phyloP scores from a whole-genome alignment of 2,329 filamentous ascomycete genomes.

The Colletotrichum sp. region DNA sequence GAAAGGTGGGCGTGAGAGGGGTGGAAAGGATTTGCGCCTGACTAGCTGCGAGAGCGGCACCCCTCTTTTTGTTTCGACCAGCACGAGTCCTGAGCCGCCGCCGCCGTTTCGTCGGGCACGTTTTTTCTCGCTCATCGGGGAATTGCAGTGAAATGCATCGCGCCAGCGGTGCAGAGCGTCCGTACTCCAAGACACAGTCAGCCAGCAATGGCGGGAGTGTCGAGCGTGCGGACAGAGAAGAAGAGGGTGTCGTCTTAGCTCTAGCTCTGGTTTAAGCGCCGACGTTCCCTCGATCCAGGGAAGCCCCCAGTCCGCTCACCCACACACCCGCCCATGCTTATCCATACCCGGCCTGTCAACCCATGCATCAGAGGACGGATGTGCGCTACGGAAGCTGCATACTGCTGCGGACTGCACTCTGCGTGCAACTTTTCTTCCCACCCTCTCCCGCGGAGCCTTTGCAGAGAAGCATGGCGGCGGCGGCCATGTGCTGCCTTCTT shows the following conservation, averaged over 20 bases:
- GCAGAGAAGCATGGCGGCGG: background rate
- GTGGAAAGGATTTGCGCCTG: slow-evolving; percentile 11
- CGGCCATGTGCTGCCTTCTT: slow-evolving; percentile 11
- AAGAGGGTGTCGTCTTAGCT: slow-evolving; percentile 15
- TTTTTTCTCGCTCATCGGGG: background rate
- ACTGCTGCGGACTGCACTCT: background rate
- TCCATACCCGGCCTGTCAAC: slow-evolving; percentile 11
- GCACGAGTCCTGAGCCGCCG: background rate
- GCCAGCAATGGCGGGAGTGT: background rate
- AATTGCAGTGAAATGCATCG: slow-evolving; percentile 15
- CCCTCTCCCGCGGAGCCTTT: background rate
- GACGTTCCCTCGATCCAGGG: slow-evolving; percentile 14
- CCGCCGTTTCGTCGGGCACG: background rate
- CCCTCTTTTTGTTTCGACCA: background rate
- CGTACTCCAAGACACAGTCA: background rate
- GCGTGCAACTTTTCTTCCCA: background rate
- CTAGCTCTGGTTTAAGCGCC: slow-evolving; percentile 20
- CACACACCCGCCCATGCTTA: slow-evolving; percentile 12
- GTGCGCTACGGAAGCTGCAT: slow-evolving; percentile 7
- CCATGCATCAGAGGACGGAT: slow-evolving; percentile 1
- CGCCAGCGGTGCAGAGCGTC: slow-evolving; percentile 7
- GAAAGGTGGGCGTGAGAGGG: slow-evolving; percentile 35
- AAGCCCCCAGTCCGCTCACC: slow-evolving; percentile 9
- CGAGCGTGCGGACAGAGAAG: background rate
- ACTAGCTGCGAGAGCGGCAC: background rate